Evolutionary conservation across 441 rosid genomes (phyloP), one percentile per base, ranked within the genome.

Genomic region (Adansonia grandidieri): DNA sequence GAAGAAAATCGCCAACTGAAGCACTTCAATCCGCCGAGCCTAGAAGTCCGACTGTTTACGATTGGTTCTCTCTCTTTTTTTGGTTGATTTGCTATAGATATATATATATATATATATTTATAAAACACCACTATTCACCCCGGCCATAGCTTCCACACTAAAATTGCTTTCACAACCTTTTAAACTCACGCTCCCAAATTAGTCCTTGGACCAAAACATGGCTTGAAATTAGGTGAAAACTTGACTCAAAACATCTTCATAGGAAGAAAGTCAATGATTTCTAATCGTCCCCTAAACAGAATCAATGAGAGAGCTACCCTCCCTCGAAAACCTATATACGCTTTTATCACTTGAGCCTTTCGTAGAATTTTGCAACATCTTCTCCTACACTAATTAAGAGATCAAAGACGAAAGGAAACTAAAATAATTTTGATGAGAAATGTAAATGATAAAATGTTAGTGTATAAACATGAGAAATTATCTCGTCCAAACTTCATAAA

Each of bases 11-110:
- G 47, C 45, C 86, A 2, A 82, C 75, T 50, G 91, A 83, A 65
- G 80, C 81, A 77, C 56, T 74, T 1, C 83, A 82, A 28, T 71
- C 69, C 64, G 71, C 80, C 19, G 91, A 86, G 75, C 78, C 91
- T 19, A 78, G 81, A 89, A 89, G 89, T 82, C 88, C 86, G 79
- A 89, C 87, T 1, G 82, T 85, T 83, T 84, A 86, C 63, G 92
- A 93, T 77, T 93, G 93, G 95, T 91, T 78, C 53, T 79, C 78
- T 75, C 66, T 66, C 40, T 66, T 28, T 24, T 54, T 47, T 64
- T n/a, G 32, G 32, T 28, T 28, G 2, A 28, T 28, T 28, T 28
- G 32, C 32, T 24, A 24, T 24, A 24, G 0, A 24, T 24, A 24
- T 24, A 24, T 24, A 24, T 24, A 24, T 24, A 24, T 28, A 28